A percentile compares a stretch with the other conserved stretches of the same genome.
phyloP scores from a whole-genome alignment of 2,329 filamentous ascomycete species.

The Epichloe aotearoae region DNA sequence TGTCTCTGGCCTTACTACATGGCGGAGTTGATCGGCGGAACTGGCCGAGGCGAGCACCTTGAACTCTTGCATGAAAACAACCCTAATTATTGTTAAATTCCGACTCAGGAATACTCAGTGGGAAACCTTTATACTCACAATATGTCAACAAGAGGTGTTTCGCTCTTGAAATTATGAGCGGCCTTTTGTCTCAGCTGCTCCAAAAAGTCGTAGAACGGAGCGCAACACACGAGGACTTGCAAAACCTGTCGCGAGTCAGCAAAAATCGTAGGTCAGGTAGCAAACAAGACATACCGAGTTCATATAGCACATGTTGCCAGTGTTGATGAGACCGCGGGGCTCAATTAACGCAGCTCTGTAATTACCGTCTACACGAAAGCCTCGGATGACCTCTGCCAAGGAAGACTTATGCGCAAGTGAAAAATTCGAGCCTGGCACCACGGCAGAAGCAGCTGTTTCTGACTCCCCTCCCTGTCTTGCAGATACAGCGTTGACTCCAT shows the following conservation, averaged over 20 bases:
- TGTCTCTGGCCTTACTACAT: slow-evolving; percentile 66
- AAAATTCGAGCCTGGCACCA: slow-evolving; percentile 21
- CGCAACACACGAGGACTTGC: slow-evolving; percentile 87
- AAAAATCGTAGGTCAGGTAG: neutral
- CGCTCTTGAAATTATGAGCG: slow-evolving; percentile 84
- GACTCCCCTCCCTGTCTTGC: slow-evolving; percentile 14
- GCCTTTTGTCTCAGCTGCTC: slow-evolving; percentile 75
- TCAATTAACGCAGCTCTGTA: slow-evolving; percentile 72
- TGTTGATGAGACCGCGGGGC: slow-evolving; percentile 87
- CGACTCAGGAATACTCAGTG: neutral
- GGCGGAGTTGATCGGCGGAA: slow-evolving; percentile 59
- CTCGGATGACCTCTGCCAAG: slow-evolving; percentile 62
- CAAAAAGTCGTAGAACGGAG: slow-evolving; percentile 88
- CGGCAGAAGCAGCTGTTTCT: slow-evolving; percentile 4
- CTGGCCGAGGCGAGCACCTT: slow-evolving; percentile 68
- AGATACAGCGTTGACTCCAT: slow-evolving; percentile 16
- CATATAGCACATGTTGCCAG: slow-evolving; percentile 99
- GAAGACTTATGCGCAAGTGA: slow-evolving; percentile 38
- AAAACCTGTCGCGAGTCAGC: slow-evolving; percentile 53
- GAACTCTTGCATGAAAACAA: slow-evolving; percentile 93
- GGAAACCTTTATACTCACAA: slow-evolving; percentile 46
- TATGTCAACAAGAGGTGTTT: slow-evolving; percentile 85
- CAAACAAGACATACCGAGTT: slow-evolving; percentile 67
- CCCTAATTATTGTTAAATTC: slow-evolving; percentile 36
- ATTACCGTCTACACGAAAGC: slow-evolving; percentile 53